A percentile compares a stretch with the other conserved stretches of the same genome.
These are phyloP conservation scores for Cubamyces lactineus DNA, from an alignment of 768 basidiomycete species.

Conservation along the genomic window DNA sequence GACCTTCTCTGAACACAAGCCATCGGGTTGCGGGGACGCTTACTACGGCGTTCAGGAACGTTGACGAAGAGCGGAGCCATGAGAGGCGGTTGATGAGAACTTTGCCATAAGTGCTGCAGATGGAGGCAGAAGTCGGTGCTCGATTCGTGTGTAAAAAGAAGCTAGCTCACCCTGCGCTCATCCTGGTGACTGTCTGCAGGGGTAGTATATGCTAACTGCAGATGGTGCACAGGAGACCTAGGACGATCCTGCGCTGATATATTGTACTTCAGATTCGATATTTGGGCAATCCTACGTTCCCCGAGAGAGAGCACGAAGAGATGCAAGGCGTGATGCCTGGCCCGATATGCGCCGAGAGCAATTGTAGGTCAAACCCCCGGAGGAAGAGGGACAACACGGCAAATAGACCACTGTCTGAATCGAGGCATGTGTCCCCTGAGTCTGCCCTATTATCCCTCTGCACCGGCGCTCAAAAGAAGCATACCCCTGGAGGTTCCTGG, in stretches of 20 bases:
- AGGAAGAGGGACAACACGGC: background rate
- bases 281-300: background rate
- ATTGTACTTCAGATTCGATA: background rate
- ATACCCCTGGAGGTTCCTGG: too few relatives aligned
- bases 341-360: background rate
- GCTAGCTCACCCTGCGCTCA: background rate
- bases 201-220: too few relatives aligned
- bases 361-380: background rate
- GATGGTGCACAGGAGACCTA: too few relatives aligned
- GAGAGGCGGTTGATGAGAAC: conserved; percentile 83
- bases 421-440: background rate
- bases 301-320: background rate
- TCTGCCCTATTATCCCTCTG: too few relatives aligned
- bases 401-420: background rate
- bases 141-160: background rate
- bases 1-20: conserved; percentile 74
- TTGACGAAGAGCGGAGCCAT: conserved; percentile 75
- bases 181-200: too few relatives aligned
- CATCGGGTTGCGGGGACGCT: conserved; percentile 65
- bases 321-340: background rate
- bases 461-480: too few relatives aligned
- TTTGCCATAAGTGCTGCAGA: conserved; percentile 53
- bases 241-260: too few relatives aligned
- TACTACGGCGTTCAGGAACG: conserved; percentile 76
- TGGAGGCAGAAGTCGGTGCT: background rate